phyloP scores from a whole-genome alignment of 1,139 yeast genomes.

The Arxiozyma bovina region DNA sequence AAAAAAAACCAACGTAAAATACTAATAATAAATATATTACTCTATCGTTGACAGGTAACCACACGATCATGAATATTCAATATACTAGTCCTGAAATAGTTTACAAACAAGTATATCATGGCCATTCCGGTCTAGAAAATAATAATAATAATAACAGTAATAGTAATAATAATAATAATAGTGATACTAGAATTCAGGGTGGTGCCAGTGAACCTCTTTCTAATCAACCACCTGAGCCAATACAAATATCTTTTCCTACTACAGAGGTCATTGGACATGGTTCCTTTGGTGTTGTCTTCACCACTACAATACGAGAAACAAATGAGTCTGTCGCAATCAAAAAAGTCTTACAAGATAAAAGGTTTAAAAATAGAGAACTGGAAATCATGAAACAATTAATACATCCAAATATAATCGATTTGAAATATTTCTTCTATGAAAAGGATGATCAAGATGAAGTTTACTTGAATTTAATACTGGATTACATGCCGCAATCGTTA shows the following conservation, averaged over 20 bases:
- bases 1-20: too few species aligned
- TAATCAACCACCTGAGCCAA: conserved; percentile 14
- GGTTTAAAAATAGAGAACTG: conserved; percentile 92
- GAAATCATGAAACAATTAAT: conserved; percentile 83
- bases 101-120: conserved; percentile 26
- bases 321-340: conserved; percentile 84
- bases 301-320: conserved; percentile 67
- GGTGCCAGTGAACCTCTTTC: neutral
- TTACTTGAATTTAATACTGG: conserved; percentile 80
- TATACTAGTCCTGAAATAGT: conserved; percentile 19
- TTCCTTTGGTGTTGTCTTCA: conserved; percentile 93
- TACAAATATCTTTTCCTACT: conserved; percentile 31
- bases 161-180: conserved; percentile 2
- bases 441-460: conserved; percentile 45
- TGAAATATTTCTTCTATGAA: conserved; percentile 83
- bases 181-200: neutral
- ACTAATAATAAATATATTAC: neutral
- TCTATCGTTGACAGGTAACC: neutral
- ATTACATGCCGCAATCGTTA: conserved; percentile 88
- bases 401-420: conserved; percentile 81
- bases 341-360: conserved; percentile 85
- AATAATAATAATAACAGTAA: neutral
- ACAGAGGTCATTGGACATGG: conserved; percentile 88
- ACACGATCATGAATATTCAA: conserved; percentile 8
- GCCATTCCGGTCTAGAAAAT: conserved; percentile 13